Base-by-base conservation (phyloP, 1,139 yeast genomes). In the Diutina mesorugosa region DNA sequence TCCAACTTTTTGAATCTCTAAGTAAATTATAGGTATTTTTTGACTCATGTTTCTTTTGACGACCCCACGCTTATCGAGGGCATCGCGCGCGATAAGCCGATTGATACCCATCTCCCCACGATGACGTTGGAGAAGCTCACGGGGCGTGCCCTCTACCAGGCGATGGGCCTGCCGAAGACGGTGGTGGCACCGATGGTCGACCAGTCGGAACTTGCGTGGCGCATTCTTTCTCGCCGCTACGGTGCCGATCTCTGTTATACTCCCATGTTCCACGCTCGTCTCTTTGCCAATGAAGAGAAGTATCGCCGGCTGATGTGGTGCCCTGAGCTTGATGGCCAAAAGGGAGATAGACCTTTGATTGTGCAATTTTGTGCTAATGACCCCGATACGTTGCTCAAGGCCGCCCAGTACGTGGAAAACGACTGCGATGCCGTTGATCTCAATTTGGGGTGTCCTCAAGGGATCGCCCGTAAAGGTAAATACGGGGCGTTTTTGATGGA, bases 151-250 rank as follows among this genome's bases (percentile, higher is more conserved):
- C 77, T 93, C 5, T 91, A 75, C 66, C 77, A 87, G 56, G 71
- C 80, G 14, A 72, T 93, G 16, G 95, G 95, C 0, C 65, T 72
- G 28, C 99, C 99, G 1, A 81, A 77, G 57, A 88, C 88, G 60
- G 84, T 95, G 18, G 95, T 95, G 30, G 99, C 98, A 1, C 99
- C 99, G 1, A 93, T 95, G 98, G 99, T 95, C 12, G 99, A 95
- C 69, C 98, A 90, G 63, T 84, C 93, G 2, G 99, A 95, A 65
- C 77, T 93, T 38, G 99, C 97, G 1, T 95, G 99, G 98, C 79
- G 99, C 63, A 79, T 90, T 18, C 72, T 95, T 21, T 88, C 96
- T 2, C 77, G 98, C 59, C 77, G 80, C 61, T 86, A 91, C 66
- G 99, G 99, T 1, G 99, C 99, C 0, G 89, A 91, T 5, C 73